Conservation (phyloP, 257 asterid species). For the Schizonepeta tenuifolia region DNA sequence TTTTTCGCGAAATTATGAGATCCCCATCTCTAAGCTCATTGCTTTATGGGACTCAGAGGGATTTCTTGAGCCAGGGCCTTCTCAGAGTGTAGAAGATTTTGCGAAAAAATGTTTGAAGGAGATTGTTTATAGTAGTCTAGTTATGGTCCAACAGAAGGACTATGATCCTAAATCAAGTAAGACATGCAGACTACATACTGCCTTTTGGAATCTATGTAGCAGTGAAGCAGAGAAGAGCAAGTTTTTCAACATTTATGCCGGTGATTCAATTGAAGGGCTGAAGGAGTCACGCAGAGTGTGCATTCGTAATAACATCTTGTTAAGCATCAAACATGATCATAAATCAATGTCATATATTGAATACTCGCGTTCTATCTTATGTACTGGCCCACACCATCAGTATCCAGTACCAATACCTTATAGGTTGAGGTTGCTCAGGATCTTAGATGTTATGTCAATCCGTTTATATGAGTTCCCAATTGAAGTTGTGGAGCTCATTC, state of each 20-base stretch:
- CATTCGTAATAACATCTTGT: constrained; percentile 7
- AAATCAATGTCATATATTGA: not conserved
- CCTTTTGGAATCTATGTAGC: constrained; percentile 7
- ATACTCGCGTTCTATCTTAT: constrained; percentile 15
- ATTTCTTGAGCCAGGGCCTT: constrained; percentile 1
- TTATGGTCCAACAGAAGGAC: not conserved
- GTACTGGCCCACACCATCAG: constrained; percentile 4
- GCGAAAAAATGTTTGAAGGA: not conserved
- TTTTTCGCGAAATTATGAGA: not conserved
- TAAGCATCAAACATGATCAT: not conserved
- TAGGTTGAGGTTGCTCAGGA: not conserved
- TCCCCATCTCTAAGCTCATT: constrained; percentile 3
- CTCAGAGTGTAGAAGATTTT: not conserved
- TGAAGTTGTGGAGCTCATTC: constrained; percentile 5
- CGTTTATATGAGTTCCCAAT: constrained; percentile 19
- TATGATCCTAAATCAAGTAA: not conserved
- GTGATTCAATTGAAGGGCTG: not conserved
- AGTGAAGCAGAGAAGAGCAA: not conserved
- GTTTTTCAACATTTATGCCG: not conserved
- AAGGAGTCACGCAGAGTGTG: not conserved
- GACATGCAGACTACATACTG: constrained; percentile 7
- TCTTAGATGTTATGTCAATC: constrained; percentile 5
- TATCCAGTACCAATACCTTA: constrained; percentile 21
- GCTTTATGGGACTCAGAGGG: constrained; percentile 9
- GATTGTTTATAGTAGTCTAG: constrained; percentile 6